A percentile compares a stretch with the other conserved stretches of the same genome.
Evolutionary conservation across 2,329 filamentous ascomycete species (phyloP).

Genomic region (Fusarium sp.): DNA sequence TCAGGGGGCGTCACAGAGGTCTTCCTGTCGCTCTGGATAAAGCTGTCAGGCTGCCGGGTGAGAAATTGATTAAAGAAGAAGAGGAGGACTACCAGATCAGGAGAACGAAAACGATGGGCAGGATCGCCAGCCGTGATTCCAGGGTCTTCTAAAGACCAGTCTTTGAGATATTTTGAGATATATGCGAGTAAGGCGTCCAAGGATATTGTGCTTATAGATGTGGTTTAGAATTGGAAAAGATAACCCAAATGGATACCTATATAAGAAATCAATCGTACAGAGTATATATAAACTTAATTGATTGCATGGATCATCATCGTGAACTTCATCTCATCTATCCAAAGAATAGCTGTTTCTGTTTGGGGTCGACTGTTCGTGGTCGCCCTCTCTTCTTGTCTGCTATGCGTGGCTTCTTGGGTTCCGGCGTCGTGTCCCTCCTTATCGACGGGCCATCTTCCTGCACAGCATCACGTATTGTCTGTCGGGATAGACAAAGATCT

Average conservation of each 20-base stretch:
- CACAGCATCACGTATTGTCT: conserved; percentile 86
- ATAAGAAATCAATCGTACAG: not conserved
- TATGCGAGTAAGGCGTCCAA: conserved; percentile 23
- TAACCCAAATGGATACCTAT: conserved; percentile 5
- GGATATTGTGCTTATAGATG: conserved; percentile 9
- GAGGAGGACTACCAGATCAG: conserved; percentile 47
- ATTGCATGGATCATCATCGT: conserved; percentile 4
- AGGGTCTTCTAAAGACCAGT: conserved; percentile 12
- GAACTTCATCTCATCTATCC: conserved; percentile 46
- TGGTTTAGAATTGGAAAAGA: conserved; percentile 4
- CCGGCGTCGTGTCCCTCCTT: conserved; percentile 48
- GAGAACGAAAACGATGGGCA: conserved; percentile 43
- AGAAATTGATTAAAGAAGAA: conserved; percentile 46
- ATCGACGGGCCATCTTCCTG: conserved; percentile 59
- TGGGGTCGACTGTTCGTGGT: conserved; percentile 52
- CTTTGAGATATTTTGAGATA: no score
- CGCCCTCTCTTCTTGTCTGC: conserved; percentile 55
- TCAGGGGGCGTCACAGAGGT: conserved; percentile 67
- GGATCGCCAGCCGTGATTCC: conserved; percentile 42
- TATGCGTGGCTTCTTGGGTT: conserved; percentile 52
- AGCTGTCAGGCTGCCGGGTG: conserved; percentile 59
- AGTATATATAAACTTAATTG: conserved; percentile 18
- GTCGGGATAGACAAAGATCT: conserved; percentile 87
- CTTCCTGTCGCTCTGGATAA: conserved; percentile 67
- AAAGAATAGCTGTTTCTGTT: conserved; percentile 66